phyloP scores from a whole-genome alignment of 495 filamentous ascomycete genomes.

The Monascus purpureus region DNA sequence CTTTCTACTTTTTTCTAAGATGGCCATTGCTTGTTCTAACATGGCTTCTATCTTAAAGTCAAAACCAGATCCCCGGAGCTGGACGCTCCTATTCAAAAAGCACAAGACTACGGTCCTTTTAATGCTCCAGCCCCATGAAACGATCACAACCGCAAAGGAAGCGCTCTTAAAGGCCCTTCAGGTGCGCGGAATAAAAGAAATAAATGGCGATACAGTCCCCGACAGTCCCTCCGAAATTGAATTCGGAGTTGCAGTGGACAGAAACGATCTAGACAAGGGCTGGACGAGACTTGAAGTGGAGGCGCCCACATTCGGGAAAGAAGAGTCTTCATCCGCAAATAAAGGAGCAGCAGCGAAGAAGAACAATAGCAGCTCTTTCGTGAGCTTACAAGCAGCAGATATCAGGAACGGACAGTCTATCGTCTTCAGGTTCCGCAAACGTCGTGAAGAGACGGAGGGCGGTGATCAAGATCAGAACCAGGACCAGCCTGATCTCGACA shows the following conservation, averaged over 20 bases:
- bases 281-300: slow-evolving; percentile 37
- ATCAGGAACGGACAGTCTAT: slow-evolving; percentile 45
- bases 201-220: slow-evolving; percentile 35
- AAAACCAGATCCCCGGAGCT: slow-evolving; percentile 23
- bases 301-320: slow-evolving; percentile 19
- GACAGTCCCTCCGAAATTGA: slow-evolving; percentile 32
- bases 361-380: slow-evolving; percentile 13
- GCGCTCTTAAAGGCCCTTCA: slow-evolving; percentile 46
- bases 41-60: slow-evolving; percentile 6
- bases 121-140: slow-evolving; percentile 44
- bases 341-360: slow-evolving; percentile 26
- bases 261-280: slow-evolving; percentile 40
- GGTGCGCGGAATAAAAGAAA: slow-evolving; percentile 24
- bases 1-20: no score
- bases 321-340: slow-evolving; percentile 16
- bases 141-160: slow-evolving; percentile 45
- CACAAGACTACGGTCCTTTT: slow-evolving; percentile 67
- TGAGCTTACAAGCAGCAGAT: slow-evolving; percentile 34
- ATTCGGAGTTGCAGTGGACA: slow-evolving; percentile 40
- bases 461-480: slow-evolving; percentile 1
- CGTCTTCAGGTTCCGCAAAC: slow-evolving; percentile 51
- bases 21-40: no score
- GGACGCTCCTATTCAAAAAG: slow-evolving; percentile 67
- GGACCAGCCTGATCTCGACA: slow-evolving; percentile 4
- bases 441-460: slow-evolving; percentile 7